Evolutionary conservation across 768 basidiomycete genomes (phyloP), one percentile per base, ranked within the genome.

Genomic region (Boletus rubescentipes): DNA sequence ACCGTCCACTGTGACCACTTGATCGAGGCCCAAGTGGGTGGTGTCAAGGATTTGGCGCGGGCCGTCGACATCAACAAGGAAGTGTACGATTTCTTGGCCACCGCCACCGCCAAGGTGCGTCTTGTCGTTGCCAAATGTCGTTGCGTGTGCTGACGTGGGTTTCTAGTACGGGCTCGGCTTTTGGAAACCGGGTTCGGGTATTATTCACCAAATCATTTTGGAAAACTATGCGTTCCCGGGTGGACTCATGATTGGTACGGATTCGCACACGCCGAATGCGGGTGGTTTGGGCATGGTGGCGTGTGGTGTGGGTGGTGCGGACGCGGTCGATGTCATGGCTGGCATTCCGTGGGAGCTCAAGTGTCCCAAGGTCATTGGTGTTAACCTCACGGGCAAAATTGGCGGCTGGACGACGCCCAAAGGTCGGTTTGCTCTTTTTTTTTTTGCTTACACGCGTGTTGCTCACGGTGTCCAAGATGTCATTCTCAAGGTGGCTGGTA

Each of bases 141-240:
- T n/a, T 26, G 26, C 9, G 12, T 6, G 20, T 32, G n/a, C 42
- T 62, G 23, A 60, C 3, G 38, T 21, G 44, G 49, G 4, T 9
- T 18, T 53, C 2, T 53, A 93, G 88, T 99, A 98, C 73, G 95
- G 95, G 71, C 93, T 98, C 63, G 96, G 96, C 58, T 99, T 99
- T 82, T 99, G 96, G 96, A 93, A 89, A 77, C 95, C 96, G 43
- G 96, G 97, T 64, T 95, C 93, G 65, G 96, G 96, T 77, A 99
- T 99, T 73, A 98, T 99, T 62, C 93, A 95, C 75, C 94, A 98
- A 77, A 98, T 98, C 69, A 93, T 99, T 70, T 83, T 98, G 66
- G 96, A 99, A 75, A 98, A 98, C 81, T 98, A 99, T 72, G 97
- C 95, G 4, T 95, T 98, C 85, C 96, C 96, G 49, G 96, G 96